Conservation (phyloP, 2,329 filamentous ascomycete genomes). For the Blastomyces silverae region DNA sequence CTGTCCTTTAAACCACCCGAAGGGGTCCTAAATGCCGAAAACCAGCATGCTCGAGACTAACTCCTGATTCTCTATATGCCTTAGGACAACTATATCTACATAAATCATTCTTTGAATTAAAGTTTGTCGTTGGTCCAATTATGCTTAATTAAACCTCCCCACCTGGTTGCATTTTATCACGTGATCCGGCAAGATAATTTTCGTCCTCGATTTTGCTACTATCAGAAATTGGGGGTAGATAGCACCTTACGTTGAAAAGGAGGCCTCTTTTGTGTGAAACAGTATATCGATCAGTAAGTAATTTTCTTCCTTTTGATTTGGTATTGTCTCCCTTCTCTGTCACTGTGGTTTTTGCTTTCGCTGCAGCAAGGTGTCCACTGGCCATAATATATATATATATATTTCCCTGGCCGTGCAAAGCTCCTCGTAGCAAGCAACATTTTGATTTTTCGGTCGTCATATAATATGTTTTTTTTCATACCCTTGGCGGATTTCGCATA, state of each 20-base stretch:
- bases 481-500: background rate
- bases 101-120: background rate
- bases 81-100: no score
- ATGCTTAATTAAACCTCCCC: background rate
- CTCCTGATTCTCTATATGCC: no score
- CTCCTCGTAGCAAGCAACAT: background rate
- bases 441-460: background rate
- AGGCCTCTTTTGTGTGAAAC: no score
- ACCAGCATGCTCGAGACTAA: no score
- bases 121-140: background rate
- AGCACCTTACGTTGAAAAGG: no score
- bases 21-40: no score
- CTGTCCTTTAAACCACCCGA: no score
- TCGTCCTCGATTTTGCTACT: background rate
- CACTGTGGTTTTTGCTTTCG: background rate
- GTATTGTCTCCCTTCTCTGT: background rate
- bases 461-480: background rate
- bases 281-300: conserved; percentile 1
- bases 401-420: background rate
- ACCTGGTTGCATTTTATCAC: background rate
- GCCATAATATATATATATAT: background rate
- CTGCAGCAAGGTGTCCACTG: background rate
- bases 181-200: background rate
- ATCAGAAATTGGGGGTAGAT: background rate
- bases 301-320: background rate